Evolutionary conservation across 148 eudicot species (phyloP).

Genomic region (Camellia sinensis): DNA sequence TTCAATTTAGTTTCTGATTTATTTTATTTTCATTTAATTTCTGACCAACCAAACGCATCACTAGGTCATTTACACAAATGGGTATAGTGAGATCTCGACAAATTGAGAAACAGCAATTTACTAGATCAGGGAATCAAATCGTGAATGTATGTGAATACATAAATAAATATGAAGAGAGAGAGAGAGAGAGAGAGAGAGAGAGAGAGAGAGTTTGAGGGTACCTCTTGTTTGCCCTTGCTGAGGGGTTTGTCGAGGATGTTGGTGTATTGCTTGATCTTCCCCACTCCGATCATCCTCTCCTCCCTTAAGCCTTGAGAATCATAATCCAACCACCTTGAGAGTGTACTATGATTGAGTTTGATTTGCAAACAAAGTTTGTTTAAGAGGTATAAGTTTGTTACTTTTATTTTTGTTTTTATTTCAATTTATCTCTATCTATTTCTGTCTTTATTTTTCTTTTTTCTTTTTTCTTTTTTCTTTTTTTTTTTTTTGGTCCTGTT

Average conservation of each 20-base stretch:
- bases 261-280: slow-evolving; percentile 84
- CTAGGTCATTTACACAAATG: neutral
- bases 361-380: too few species aligned
- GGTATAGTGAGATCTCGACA: slow-evolving; percentile 7
- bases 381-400: too few species aligned
- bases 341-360: too few species aligned
- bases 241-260: slow-evolving; percentile 92
- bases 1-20: neutral
- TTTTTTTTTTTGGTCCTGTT: too few species aligned
- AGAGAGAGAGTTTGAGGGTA: slow-evolving; percentile 18
- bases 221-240: slow-evolving; percentile 97
- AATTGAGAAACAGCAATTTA: neutral
- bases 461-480: too few species aligned
- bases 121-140: neutral
- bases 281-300: slow-evolving; percentile 70
- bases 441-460: too few species aligned
- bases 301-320: neutral
- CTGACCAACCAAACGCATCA: neutral
- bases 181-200: neutral
- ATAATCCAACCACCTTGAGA: too few species aligned
- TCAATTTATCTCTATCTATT: too few species aligned
- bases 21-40: neutral
- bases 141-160: neutral
- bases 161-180: too few species aligned
- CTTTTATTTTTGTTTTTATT: too few species aligned